Evolutionary conservation across 371 early-diverging fungal genomes (phyloP).

Genomic region (Mortierella sp.): DNA sequence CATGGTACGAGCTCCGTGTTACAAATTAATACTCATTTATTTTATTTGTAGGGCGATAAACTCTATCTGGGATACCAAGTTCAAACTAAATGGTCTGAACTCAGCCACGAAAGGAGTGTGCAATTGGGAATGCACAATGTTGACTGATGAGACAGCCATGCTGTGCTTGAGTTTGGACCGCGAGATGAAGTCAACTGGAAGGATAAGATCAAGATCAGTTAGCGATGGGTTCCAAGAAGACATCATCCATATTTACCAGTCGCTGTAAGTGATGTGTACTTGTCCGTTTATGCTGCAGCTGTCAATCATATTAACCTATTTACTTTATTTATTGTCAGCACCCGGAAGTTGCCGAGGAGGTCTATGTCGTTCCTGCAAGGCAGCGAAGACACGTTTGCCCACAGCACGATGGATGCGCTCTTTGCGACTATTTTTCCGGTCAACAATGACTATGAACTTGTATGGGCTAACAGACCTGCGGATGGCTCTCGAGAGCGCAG

Average conservation of each 20-base stretch:
- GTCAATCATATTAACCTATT: background rate
- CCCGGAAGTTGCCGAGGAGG: conserved; percentile 8
- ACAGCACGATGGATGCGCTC: conserved; percentile 20
- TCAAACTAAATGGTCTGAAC: background rate
- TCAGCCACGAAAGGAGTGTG: background rate
- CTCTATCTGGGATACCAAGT: background rate
- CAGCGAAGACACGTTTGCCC: conserved; percentile 25
- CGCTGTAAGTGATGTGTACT: background rate
- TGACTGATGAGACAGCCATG: background rate
- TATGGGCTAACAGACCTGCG: conserved; percentile 26
- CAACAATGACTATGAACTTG: conserved; percentile 6
- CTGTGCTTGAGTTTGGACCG: background rate
- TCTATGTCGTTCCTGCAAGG: conserved; percentile 3
- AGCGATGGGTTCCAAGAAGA: background rate
- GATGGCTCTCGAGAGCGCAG: conserved; percentile 23
- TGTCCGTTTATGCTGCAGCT: background rate
- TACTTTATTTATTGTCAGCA: background rate
- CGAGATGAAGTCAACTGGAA: background rate
- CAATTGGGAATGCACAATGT: no score
- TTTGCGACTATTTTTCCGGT: conserved; percentile 20
- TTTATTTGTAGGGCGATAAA: no score
- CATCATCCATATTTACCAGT: background rate
- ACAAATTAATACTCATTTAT: background rate
- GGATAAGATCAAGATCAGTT: background rate
- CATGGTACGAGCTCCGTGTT: background rate